Conservation (phyloP, 148 eudicot species). For the Agrostemma githago region DNA sequence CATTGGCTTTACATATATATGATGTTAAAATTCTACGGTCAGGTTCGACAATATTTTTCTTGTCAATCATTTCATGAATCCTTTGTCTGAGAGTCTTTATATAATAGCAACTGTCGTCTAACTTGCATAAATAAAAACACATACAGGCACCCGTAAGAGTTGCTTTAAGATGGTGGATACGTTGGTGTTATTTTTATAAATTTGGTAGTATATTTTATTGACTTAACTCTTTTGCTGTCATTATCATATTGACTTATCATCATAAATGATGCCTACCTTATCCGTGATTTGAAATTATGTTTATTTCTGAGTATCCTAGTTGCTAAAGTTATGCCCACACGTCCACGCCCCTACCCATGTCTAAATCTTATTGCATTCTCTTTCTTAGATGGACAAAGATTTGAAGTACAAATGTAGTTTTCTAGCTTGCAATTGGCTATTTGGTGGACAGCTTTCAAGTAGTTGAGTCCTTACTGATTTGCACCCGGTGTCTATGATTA, state of each 20-base stretch:
- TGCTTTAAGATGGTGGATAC: neutral
- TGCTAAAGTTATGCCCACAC: neutral
- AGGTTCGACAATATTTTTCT: neutral
- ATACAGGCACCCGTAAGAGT: neutral
- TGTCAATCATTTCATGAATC: neutral
- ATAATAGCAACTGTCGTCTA: neutral
- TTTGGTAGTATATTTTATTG: neutral
- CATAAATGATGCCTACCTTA: neutral
- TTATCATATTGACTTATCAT: neutral
- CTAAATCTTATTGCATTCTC: neutral
- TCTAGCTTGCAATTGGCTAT: neutral
- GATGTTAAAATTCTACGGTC: neutral
- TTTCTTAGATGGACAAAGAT: neutral
- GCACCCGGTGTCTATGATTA: neutral
- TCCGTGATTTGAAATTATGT: neutral
- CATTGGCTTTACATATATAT: neutral
- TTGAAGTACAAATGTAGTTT: conserved; percentile 8
- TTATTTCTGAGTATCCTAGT: neutral
- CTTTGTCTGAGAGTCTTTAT: neutral
- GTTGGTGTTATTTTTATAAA: neutral
- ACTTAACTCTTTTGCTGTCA: neutral
- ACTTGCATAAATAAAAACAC: neutral
- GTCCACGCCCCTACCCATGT: neutral
- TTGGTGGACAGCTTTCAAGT: conserved; percentile 6
- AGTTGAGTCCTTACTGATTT: conserved; percentile 4